Percentiles rank a stretch among this genome's conserved stretches.
Evolutionary conservation across 495 filamentous ascomycete genomes (phyloP).

Genomic region (Xylaria sp.): DNA sequence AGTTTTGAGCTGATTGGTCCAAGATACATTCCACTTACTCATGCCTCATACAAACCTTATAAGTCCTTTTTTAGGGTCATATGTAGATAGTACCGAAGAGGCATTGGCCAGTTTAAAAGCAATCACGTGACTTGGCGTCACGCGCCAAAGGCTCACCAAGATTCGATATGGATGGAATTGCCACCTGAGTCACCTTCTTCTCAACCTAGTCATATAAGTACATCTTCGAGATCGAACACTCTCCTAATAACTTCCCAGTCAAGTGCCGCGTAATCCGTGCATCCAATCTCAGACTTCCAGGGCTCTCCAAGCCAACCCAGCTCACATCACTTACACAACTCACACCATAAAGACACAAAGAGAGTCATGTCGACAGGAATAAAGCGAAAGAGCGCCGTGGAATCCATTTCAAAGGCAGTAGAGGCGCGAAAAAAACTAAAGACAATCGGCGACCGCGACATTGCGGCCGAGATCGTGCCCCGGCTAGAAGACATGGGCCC

Average conservation of each 20-base stretch:
- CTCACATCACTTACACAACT: not conserved
- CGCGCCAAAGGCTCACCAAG: slow-evolving; percentile 27
- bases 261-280: not conserved
- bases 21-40: not conserved
- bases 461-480: slow-evolving; percentile 19
- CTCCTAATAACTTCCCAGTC: not conserved
- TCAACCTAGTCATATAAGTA: not conserved
- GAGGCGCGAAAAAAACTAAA: slow-evolving; percentile 16
- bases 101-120: slow-evolving; percentile 27
- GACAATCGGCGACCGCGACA: slow-evolving; percentile 10
- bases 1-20: not conserved
- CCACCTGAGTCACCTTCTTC: slow-evolving; percentile 30
- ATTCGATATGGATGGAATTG: slow-evolving; percentile 26
- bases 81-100: not conserved
- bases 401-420: not conserved
- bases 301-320: not conserved
- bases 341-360: not conserved
- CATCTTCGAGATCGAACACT: not conserved
- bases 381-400: slow-evolving; percentile 2
- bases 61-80: not conserved
- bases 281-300: not conserved
- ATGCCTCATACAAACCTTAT: not conserved
- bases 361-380: slow-evolving; percentile 7
- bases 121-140: slow-evolving; percentile 36
- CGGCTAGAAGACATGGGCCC: slow-evolving; percentile 38